These are phyloP conservation scores for Nemania bipapillata DNA, from an alignment of 2,329 filamentous ascomycete genomes.

Conservation along the genomic window DNA sequence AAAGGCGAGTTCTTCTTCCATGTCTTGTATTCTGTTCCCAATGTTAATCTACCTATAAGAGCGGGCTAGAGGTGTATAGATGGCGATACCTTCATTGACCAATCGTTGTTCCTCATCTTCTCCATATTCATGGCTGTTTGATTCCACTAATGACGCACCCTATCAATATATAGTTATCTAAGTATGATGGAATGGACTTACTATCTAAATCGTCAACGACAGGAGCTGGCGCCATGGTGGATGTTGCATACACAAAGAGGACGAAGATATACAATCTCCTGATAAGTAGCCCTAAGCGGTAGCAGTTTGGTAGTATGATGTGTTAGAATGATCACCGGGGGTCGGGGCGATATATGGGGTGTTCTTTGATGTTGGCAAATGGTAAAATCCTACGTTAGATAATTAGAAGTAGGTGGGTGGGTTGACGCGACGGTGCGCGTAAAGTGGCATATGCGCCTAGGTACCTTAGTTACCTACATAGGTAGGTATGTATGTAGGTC, in stretches of 20 bases:
- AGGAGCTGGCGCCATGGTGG: conserved; percentile 60
- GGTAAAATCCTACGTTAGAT: background rate
- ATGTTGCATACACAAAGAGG: conserved; percentile 5
- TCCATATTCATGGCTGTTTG: conserved; percentile 72
- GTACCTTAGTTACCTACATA: too few relatives aligned
- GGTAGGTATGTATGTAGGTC: background rate
- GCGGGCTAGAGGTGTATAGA: background rate
- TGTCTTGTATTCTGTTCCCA: conserved; percentile 87
- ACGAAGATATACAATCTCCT: background rate
- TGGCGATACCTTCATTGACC: conserved; percentile 82
- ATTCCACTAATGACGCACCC: conserved; percentile 54
- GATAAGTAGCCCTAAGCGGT: background rate
- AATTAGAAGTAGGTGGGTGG: background rate
- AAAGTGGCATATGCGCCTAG: conserved; percentile 44
- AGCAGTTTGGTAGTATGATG: background rate
- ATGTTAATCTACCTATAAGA: conserved; percentile 31
- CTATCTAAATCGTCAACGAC: conserved; percentile 63
- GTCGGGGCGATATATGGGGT: background rate
- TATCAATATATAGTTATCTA: conserved; percentile 35
- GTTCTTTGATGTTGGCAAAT: conserved; percentile 11
- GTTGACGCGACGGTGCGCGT: conserved; percentile 49
- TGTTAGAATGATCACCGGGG: background rate
- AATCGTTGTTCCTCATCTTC: conserved; percentile 82
- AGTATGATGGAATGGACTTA: conserved; percentile 47
- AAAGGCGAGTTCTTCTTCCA: conserved; percentile 99